Base-by-base conservation (phyloP, 2,329 filamentous ascomycete genomes). In the Sporothrix pseudoabietina region DNA sequence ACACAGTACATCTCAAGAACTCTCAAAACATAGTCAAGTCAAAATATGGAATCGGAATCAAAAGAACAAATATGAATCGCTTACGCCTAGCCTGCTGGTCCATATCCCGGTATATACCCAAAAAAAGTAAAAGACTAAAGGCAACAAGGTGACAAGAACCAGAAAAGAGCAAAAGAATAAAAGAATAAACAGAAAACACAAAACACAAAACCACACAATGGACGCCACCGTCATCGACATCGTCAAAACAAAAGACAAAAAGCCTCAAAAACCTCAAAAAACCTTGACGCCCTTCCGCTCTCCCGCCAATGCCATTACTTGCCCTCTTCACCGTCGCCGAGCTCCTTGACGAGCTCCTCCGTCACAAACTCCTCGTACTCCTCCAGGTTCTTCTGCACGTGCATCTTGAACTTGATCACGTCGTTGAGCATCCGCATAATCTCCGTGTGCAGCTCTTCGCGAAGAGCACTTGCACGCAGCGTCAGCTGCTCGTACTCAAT, bases 361-460 rank as follows among this genome's bases (percentile, higher is more conserved):
- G 93, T 91, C 7, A 98, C 94, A 80, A 98, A 97, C 72, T 91
- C 90, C 83, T 99, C 96, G 81, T 97, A 98, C 79, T 96, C 93
- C 80, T 98, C 95, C 71, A 99, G 85, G 74, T 90, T 91, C 83
- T 94, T 94, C 82, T 99, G 96, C 70, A 99, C 87, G 79, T 98
- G 94, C 76, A 99, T 93, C 84, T 99, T 99, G 88, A 99, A 98
- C 79, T 97, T 94, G 84, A 98, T 97, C 75, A 98, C 92, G 80
- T 98, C 94, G 83, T 98, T 97, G 74, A 99, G 85, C 89, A 98
- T 97, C 78, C 91, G 91, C 83, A 98, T 96, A 78, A 98, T 93
- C 81, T 98, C 94, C 0, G 94, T 97, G 81, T 99, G 96, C n/a
- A 99, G 86, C 81, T 98, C 94, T 81, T 99, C 96, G n/a, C 96